phyloP scores from a whole-genome alignment of 805 yeast species.

The Metschnikowia continentalis region DNA sequence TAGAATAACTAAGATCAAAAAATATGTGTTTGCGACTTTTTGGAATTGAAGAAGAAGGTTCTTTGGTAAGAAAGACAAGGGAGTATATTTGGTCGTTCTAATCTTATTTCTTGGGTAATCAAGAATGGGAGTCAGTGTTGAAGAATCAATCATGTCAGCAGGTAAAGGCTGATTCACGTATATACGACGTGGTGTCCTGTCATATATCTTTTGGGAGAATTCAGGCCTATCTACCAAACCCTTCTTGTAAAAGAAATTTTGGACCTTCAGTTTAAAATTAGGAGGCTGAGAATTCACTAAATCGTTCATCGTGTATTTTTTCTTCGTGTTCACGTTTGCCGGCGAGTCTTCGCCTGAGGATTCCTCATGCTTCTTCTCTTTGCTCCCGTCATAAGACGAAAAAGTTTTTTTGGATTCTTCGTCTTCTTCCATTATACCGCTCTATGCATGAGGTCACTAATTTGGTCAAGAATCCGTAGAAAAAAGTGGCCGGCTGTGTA shows the following conservation, averaged over 20 bases:
- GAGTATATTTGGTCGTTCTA: slow-evolving; percentile 93
- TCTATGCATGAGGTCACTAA: background rate
- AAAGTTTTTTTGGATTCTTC: slow-evolving; percentile 3
- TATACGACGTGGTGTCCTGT: slow-evolving; percentile 39
- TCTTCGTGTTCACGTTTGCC: background rate
- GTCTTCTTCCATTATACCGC: slow-evolving; percentile 3
- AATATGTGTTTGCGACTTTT: slow-evolving; percentile 88
- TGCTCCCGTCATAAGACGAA: slow-evolving; percentile 2
- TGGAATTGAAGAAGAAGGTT: slow-evolving; percentile 65
- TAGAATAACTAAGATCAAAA: slow-evolving; percentile 70
- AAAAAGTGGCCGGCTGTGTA: background rate
- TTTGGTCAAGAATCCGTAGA: background rate
- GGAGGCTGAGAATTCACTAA: slow-evolving; percentile 12
- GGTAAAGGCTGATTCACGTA: slow-evolving; percentile 52
- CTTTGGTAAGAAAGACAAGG: slow-evolving; percentile 82
- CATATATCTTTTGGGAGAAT: slow-evolving; percentile 35
- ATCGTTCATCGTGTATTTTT: slow-evolving; percentile 13
- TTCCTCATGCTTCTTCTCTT: slow-evolving; percentile 2
- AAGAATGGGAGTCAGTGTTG: slow-evolving; percentile 53
- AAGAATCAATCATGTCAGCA: slow-evolving; percentile 38
- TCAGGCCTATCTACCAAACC: slow-evolving; percentile 28
- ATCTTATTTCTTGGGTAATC: slow-evolving; percentile 85
- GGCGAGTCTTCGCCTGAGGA: background rate
- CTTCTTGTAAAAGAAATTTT: slow-evolving; percentile 18
- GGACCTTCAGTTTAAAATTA: slow-evolving; percentile 7